Evolutionary conservation across 2,329 filamentous ascomycete species (phyloP), one percentile per base, ranked within the genome.

Genomic region (Diplodia scrobiculata): DNA sequence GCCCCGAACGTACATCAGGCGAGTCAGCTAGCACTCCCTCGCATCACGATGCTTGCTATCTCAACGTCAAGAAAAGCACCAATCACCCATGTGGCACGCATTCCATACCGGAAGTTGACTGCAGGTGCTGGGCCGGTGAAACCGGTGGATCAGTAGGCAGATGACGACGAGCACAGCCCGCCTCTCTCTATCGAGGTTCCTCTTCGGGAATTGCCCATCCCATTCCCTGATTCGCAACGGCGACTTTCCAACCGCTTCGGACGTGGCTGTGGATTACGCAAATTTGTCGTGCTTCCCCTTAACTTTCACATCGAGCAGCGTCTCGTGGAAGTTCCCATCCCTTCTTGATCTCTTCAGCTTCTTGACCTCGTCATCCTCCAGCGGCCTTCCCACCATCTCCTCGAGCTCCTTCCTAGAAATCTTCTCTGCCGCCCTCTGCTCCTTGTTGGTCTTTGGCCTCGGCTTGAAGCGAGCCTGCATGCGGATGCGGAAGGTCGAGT

Each of bases 381-480:
- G 77, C 66, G 82, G 83, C 68, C 92, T 81, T 0, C 93, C 93
- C 0, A 89, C 91, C 2, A 90, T 88, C 53, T 87, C 88, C 79
- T 97, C 93, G 54, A 97, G 80, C 79, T 97, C 92, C 73, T 89
- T 89, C 68, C 91, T 84, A 73, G 89, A 94, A 66, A 99, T 91
- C 81, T 94, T 96, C 72, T 94, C 89, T 71, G 85, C 84, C 0
- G 91, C 90, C 80, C 90, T 95, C 69, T 91, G 90, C 75, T 93
- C 92, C 79, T 93, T 96, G 0, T 84, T 86, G 10, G 89, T 89
- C 78, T 89, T 91, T 53, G 95, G 78, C 69, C 86, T 85, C 9
- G 94, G 93, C 82, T 97, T 97, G 81, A 96, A 98, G 60, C 91
- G 84, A 25, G 94, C 92, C 80, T 98, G 94, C 93, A 98, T 97